Base-by-base conservation (phyloP, 768 basidiomycete species). In the Hysterangium stoloniferum region DNA sequence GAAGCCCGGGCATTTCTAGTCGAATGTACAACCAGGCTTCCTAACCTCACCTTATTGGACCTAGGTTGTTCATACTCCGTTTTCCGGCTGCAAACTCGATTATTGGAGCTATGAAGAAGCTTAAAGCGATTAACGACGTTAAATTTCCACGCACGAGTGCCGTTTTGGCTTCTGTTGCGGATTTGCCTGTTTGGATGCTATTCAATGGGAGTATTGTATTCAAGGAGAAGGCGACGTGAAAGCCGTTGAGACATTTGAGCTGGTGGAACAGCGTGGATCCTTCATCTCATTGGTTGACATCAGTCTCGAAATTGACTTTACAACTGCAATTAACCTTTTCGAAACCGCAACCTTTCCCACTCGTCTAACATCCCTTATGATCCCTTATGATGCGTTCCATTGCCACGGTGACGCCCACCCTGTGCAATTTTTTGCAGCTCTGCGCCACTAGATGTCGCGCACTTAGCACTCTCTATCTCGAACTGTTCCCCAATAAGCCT, bases 341-440 rank as follows among this genome's bases (percentile, higher is more conserved):
- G 59, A 64, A 29, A 57, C 61, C 1, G 53, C 65, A 4, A 77
- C 70, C 47, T 66, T 75, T 0, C 81, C 82, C 0, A 55, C 58
- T 4, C 73, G 73, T 37, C 60, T 84, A 29, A 74, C 70, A 0
- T 62, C 62, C 17, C 62, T 84, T 4, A n/a, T n/a, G n/a, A n/a
- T n/a, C n/a, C n/a, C n/a, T n/a, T n/a, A n/a, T n/a, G n/a, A n/a
- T 78, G 74, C 57, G 53, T 82, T 45, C 78, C 78, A 52, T 71
- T 75, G 1, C 67, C 71, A 17, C 56, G 65, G 4, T 55, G 69
- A n/a, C 73, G 77, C 52, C 53, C 68, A 0, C 74, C 78, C 0
- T 47, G 65, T 2, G 59, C 66, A 15, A 52, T 83, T 62, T 82
- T 43, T 64, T 82, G 27, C 57, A 56, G 13, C 61, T 64, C 4